Base-by-base conservation (phyloP, 345 rosid genomes). In the Eutrema heterophyllum region DNA sequence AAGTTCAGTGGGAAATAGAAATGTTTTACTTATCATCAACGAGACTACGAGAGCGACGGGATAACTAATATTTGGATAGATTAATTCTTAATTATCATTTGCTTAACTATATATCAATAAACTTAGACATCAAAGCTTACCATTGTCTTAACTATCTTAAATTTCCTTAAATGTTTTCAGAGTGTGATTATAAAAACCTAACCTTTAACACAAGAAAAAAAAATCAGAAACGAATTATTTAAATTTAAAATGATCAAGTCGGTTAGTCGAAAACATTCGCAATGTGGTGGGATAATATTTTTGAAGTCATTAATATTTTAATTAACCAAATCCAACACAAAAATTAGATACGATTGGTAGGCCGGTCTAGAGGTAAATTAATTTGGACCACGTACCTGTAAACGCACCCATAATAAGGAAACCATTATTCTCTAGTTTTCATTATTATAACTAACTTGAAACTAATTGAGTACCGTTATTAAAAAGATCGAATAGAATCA, bases 351-450 rank as follows among this genome's bases (percentile, higher is more conserved):
- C 75, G 41, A 77, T 77, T 77, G 72, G 80, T 40, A 77, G 80
- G 80, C 38, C 72, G 76, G 80, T 48, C 8, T 12, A 64, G 38
- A 64, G 59, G 40, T 48, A 38, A 51, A 29, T 6, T 21, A 21
- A 50, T 55, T 69, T 72, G 70, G 73, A 74, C 65, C 81, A 70
- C 86, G 56, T 59, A 76, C 64, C 30, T 63, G 50, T 70, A 59
- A 67, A 56, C 59, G 72, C 58, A 78, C 64, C 48, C 61, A 5
- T 27, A 9, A 16, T 24, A 45, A 10, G 65, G 65, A 62, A 36
- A 33, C 32, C 16, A 36, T 35, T 62, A 56, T 60, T 50, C 36
- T 12, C n/a, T 54, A 61, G 45, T 45, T 35, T 35, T 9, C 27
- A 58, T 38, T 53, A 61, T 68, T 16, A 54, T 11, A 54, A 44